Evolutionary conservation across 2,329 filamentous ascomycete species (phyloP), one percentile per base, ranked within the genome.

Genomic region (Clarireedia paspali): DNA sequence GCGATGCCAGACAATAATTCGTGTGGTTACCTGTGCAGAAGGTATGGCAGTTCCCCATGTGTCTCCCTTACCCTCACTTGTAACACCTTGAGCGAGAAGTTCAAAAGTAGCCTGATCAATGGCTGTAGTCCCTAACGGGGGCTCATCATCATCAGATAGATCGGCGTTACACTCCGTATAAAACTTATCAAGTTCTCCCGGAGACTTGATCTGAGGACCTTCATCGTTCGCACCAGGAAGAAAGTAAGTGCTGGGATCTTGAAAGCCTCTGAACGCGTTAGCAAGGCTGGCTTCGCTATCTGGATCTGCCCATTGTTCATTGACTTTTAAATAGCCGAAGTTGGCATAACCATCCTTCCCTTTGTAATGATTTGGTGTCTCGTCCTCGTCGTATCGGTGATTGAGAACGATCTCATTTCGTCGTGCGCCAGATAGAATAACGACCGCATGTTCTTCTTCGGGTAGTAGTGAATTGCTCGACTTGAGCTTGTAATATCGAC

Each of bases 41-140:
- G 49, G 26, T n/a, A 53, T 17, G 14, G 27, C 44, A 38, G 17
- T 47, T 12, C 42, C 49, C 48, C 50, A 56, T 1, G 40, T 56
- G 27, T 56, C 44, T 34, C 48, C 47, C 34, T 55, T 55, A 5
- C 53, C 53, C 15, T 50, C 53, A 24, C 63, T n/a, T 27, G 40
- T 65, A 68, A 53, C 68, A 63, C 58, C 66, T 58, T 39, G 67
- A 67, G 50, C 71, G 73, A 56, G 72, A 61, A 34, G 72, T 63
- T 66, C 70, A 71, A 77, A 78, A 0, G 70, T 75, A 57, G 68
- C 71, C 1, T 74, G 73, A 0, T 70, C 72, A 27, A 78, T 72
- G 1, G 70, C 70, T 1, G 67, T 70, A 4, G 67, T 62, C 4
- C 67, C 60, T 24, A 47, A 14, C 0, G 68, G 66, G 23, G 70